Evolutionary conservation across 352 stramenopile genomes (phyloP), one percentile per base, ranked within the genome.

Genomic region (Globisporangium cylindrosporum): DNA sequence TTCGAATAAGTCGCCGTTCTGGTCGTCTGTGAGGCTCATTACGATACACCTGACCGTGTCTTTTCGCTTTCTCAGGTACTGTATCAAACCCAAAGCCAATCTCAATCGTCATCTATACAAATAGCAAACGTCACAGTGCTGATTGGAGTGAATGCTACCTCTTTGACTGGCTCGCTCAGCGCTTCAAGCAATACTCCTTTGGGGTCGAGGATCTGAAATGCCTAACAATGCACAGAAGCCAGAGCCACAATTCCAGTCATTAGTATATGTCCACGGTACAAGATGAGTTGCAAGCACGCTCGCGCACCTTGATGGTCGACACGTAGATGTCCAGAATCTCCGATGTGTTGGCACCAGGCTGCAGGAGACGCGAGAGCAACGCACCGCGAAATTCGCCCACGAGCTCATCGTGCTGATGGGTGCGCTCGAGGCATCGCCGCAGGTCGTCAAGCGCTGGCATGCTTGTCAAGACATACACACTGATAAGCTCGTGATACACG

Each of bases 301-400:
- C 46, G 4, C 46, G 6, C 71, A 89, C 83, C 74, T 98, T 99
- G 67, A 99, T 99, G 1, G 94, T 98, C 41, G 89, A 93, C 54
- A 99, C 97, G 77, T 99, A 99, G 27, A 99, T 95, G 74, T 99
- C 94, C 62, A 99, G 88, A 66, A 99, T 99, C 66, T 98, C 91
- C 9, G 85, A 90, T 0, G 97, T 99, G 68, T 97, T 98, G 0
- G 97, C 97, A 57, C 97, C 97, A 15, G 96, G 92, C 77, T 99
- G 97, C 32, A 99, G 78, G 43, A 99, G 75, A 18, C 97, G 84
- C n/a, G 79, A 77, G 24, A 87, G 64, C 38, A 99, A 74, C 8
- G 86, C 89, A 6, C 72, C 64, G 48, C 88, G 78, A 54, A 99
- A 96, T 25, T 82, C 80, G 20, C 79, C 43, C 4, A 97, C 74